phyloP scores from a whole-genome alignment of 306 rosid species.

The Sophora flavescens region DNA sequence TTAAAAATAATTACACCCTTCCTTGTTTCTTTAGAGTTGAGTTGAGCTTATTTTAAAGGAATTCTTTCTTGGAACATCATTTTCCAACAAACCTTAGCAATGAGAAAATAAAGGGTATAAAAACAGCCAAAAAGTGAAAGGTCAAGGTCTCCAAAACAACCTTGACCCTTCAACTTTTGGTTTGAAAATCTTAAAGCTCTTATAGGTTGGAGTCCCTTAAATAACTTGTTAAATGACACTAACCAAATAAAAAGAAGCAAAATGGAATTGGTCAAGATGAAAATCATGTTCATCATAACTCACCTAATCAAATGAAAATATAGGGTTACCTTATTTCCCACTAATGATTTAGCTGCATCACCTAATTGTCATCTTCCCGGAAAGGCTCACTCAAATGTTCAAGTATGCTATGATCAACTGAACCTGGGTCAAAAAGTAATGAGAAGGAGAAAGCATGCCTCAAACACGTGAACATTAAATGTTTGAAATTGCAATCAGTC shows the following conservation, averaged over 20 bases:
- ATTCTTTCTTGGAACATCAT: neutral
- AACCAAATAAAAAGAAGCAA: neutral
- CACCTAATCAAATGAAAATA: slow-evolving; percentile 2
- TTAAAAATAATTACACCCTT: no score
- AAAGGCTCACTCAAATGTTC: neutral
- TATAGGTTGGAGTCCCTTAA: neutral
- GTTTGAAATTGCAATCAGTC: no score
- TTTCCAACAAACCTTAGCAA: neutral
- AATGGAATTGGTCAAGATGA: neutral
- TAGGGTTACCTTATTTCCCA: slow-evolving; percentile 2
- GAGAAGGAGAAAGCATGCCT: neutral
- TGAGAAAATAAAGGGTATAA: no score
- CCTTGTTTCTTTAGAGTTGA: no score
- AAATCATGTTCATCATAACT: neutral
- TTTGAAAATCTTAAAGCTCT: neutral
- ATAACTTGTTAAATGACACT: neutral
- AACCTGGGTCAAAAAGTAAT: neutral
- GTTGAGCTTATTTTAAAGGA: no score
- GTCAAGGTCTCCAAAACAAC: no score
- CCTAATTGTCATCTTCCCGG: neutral
- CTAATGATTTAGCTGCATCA: slow-evolving; percentile 14
- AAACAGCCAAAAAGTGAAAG: no score
- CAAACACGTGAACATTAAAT: neutral
- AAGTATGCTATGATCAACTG: neutral
- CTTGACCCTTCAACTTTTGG: no score